These are phyloP conservation scores for Barnettozyma wickerhamii DNA, from an alignment of 805 yeast genomes.

Conservation along the genomic window DNA sequence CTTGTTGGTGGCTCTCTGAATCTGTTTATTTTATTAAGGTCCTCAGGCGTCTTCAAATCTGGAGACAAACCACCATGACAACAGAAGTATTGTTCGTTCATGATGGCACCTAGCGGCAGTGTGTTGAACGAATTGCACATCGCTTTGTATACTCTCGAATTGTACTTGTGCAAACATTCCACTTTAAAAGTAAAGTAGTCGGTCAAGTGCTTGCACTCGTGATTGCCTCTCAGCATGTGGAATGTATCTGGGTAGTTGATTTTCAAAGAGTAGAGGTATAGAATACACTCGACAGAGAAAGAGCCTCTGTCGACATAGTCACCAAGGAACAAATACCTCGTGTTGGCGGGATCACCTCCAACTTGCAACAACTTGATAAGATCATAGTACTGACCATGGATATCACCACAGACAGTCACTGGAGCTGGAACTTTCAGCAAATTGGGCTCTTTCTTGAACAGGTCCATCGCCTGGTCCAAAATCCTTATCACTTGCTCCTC, in stretches of 20 bases:
- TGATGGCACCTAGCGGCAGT: conserved; percentile 85
- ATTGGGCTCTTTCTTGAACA: conserved; percentile 71
- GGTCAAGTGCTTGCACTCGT: conserved; percentile 90
- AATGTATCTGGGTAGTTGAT: conserved; percentile 68
- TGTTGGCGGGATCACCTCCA: conserved; percentile 80
- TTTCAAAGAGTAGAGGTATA: conserved; percentile 76
- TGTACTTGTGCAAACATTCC: conserved; percentile 87
- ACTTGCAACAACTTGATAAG: conserved; percentile 87
- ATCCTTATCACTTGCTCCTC: conserved; percentile 69
- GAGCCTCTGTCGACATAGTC: conserved; percentile 96
- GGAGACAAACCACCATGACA: conserved; percentile 97
- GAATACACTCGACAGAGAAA: conserved; percentile 76
- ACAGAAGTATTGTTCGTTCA: conserved; percentile 92
- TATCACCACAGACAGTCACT: conserved; percentile 92
- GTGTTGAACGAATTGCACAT: conserved; percentile 78
- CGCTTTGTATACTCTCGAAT: conserved; percentile 58
- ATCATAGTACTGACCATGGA: conserved; percentile 95
- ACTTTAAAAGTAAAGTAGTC: conserved; percentile 89
- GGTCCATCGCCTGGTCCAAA: conserved; percentile 55
- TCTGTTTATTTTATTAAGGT: conserved; percentile 65
- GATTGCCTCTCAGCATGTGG: conserved; percentile 88
- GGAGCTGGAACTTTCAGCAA: conserved; percentile 83
- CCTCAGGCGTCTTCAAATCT: conserved; percentile 65
- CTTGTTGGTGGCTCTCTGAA: conserved; percentile 90
- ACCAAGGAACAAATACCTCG: conserved; percentile 81